Percentiles rank a stretch among this genome's conserved stretches.
Conservation (phyloP, 371 early-diverging fungal genomes). For the Mucor indicus region DNA sequence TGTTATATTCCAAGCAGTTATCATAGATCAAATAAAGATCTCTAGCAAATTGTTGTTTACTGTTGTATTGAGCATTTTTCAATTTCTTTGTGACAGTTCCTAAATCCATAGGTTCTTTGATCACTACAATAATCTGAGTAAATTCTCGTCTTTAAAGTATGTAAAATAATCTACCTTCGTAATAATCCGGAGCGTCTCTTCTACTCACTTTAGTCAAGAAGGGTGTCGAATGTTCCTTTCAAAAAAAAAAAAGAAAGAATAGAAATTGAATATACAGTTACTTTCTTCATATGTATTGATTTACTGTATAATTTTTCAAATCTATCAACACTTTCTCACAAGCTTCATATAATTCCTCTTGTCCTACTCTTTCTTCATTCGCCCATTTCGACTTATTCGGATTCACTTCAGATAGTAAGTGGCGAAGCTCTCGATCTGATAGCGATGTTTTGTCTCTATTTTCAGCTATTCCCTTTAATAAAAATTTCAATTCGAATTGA, state of each 20-base stretch:
- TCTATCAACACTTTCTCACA: conserved; percentile 84
- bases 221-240: conserved; percentile 76
- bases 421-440: conserved; percentile 67
- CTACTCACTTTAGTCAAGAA: conserved; percentile 89
- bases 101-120: conserved; percentile 88
- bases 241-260: not conserved
- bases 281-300: not conserved
- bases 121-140: conserved; percentile 57
- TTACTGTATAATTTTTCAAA: conserved; percentile 69
- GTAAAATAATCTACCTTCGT: conserved; percentile 49
- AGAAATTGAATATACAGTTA: no score
- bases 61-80: conserved; percentile 62
- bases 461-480: conserved; percentile 71
- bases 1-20: conserved; percentile 82
- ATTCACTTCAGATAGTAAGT: conserved; percentile 73
- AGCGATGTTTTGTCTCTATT: conserved; percentile 58
- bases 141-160: not conserved
- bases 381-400: conserved; percentile 89
- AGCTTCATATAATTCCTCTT: conserved; percentile 87
- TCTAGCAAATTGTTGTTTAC: conserved; percentile 69
- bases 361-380: conserved; percentile 78
- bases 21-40: conserved; percentile 80
- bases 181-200: conserved; percentile 94
- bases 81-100: conserved; percentile 81
- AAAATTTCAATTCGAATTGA: conserved; percentile 61